Evolutionary conservation across 495 filamentous ascomycete genomes (phyloP).

Genomic region (Evansstolkia leycettana): DNA sequence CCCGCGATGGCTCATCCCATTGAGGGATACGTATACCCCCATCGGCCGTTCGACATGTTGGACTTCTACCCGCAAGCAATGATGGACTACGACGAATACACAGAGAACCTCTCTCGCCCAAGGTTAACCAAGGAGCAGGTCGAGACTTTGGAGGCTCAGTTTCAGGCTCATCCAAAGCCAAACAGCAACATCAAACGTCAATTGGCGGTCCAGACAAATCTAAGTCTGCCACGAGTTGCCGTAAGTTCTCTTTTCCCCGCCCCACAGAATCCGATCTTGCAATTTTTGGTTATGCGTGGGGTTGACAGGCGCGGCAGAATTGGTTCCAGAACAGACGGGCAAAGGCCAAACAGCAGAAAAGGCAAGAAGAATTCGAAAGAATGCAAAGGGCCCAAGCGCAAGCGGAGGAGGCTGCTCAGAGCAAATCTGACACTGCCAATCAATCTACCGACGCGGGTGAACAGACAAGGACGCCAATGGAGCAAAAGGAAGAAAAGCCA

Average conservation of each 20-base stretch:
- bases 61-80: conserved; percentile 38
- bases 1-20: conserved; percentile 32
- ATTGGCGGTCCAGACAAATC: conserved; percentile 57
- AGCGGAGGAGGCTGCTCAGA: conserved; percentile 27
- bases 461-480: conserved; percentile 13
- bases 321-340: conserved; percentile 88
- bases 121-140: conserved; percentile 75
- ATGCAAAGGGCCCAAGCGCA: conserved; percentile 43
- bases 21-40: conserved; percentile 32
- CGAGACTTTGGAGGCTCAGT: conserved; percentile 61
- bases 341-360: conserved; percentile 67
- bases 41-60: conserved; percentile 31
- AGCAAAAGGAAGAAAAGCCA: conserved; percentile 16
- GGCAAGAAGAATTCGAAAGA: conserved; percentile 51
- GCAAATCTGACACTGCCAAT: conserved; percentile 19
- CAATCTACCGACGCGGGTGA: conserved; percentile 12
- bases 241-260: conserved; percentile 40
- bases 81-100: conserved; percentile 38
- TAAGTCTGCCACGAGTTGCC: conserved; percentile 66
- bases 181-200: conserved; percentile 64
- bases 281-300: conserved; percentile 1
- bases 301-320: conserved; percentile 42
- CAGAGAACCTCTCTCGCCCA: conserved; percentile 44
- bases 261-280: no score
- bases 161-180: conserved; percentile 64